These are phyloP conservation scores for Aspergillus sp. DNA, from an alignment of 2,329 filamentous ascomycete genomes.

Conservation along the genomic window DNA sequence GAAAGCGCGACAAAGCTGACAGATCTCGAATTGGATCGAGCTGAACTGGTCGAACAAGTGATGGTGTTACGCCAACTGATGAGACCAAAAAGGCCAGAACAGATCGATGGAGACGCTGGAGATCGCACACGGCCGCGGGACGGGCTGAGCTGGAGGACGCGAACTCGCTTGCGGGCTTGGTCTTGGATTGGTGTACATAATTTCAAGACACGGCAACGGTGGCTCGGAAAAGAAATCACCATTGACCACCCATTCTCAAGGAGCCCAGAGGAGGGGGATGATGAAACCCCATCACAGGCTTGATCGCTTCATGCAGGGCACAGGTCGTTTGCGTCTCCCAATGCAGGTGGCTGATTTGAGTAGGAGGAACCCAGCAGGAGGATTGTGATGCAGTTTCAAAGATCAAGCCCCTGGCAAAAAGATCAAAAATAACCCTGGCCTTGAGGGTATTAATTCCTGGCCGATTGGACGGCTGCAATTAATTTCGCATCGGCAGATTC, in stretches of 20 bases:
- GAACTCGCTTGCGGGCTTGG: not conserved
- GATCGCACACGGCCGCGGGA: not conserved
- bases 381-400: not conserved
- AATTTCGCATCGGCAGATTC: not conserved
- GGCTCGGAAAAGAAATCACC: not conserved
- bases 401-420: not conserved
- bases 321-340: conserved; percentile 17
- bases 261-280: not conserved
- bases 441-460: not conserved
- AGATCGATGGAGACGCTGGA: not conserved
- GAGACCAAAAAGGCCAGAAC: conserved; percentile 1
- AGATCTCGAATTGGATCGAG: not conserved
- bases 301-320: conserved; percentile 16
- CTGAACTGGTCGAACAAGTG: not conserved
- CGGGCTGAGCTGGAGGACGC: not conserved
- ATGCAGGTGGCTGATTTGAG: conserved; percentile 23
- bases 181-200: not conserved
- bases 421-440: not conserved
- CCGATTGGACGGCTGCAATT: conserved; percentile 3
- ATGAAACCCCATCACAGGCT: not conserved
- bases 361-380: conserved; percentile 10
- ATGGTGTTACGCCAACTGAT: not conserved
- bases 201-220: not conserved
- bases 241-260: not conserved
- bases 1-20: not conserved